Base-by-base conservation (phyloP, 2,329 filamentous ascomycete genomes). In the Stagonosporopsis rhizophila region DNA sequence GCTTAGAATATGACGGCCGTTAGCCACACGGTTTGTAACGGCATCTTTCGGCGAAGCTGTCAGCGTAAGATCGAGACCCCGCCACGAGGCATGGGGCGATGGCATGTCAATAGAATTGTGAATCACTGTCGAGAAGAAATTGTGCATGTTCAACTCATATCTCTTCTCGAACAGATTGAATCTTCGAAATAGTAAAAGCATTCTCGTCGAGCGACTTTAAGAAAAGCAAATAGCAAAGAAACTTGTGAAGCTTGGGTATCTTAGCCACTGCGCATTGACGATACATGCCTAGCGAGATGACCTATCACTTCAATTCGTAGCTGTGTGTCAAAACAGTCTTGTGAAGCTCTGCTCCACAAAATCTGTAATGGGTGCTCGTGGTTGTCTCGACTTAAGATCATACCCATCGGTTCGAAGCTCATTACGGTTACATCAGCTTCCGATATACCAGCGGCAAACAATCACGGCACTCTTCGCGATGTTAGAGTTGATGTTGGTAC, bases 351-450 rank as follows among this genome's bases (percentile, higher is more conserved):
- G 2, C 8, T 38, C 12, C 17, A 19, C 9, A 20, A 11, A 38
- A 12, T 19, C 2, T 11, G 11, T 5, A 5, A 38, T 12, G 8
- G 6, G 11, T 38, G 17, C 6, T n/a, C n/a, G n/a, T n/a, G n/a
- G 17, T 12, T 38, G 17, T 38, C 17, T 20, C 17, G 4, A 53
- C 2, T 35, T 25, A 28, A 37, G 25, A 37, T 30, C 42, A 4
- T 17, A 27, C 12, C 37, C 25, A 51, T 50, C 37, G 46, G 28
- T 37, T 28, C 35, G 9, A 38, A 32, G 35, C 17, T 20, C 17
- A 25, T 47, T 19, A 48, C 47, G 53, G 38, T 44, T 52, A 52
- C 44, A 52, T 39, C 53, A 56, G 14, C 47, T 23, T 41, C 47
- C 37, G 47, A 28, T 41, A 17, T 37, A 42, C 50, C n/a, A 20